Conservation (phyloP, 1,284 basidiomycete genomes). For the Ustilago hordei region DNA sequence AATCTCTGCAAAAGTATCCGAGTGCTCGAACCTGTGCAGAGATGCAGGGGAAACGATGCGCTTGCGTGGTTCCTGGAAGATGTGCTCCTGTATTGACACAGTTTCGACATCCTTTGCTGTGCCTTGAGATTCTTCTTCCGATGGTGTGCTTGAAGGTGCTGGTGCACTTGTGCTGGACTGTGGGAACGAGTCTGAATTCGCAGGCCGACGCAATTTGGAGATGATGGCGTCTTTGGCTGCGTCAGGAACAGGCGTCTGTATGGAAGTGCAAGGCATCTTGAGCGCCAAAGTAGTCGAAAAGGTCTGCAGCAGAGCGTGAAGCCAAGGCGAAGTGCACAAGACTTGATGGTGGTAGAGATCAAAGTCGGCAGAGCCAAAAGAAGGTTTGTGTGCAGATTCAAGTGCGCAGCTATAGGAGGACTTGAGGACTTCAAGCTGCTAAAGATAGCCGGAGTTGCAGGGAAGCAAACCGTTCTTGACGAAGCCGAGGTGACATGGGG, state of each 20-base stretch:
- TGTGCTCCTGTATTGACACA: constrained; percentile 16
- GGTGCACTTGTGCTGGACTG: background rate
- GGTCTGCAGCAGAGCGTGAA: background rate
- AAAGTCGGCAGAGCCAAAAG: background rate
- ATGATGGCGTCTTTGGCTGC: constrained; percentile 39
- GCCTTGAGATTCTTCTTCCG: constrained; percentile 8
- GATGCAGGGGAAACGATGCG: constrained; percentile 83
- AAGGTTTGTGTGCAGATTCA: background rate
- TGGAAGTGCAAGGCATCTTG: constrained; percentile 16
- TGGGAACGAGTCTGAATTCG: constrained; percentile 1
- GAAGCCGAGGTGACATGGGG: too few relatives aligned
- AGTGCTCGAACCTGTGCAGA: constrained; percentile 83
- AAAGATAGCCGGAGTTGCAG: too few relatives aligned
- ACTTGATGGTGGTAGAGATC: background rate
- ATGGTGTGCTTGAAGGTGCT: constrained; percentile 4
- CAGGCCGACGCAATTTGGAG: constrained; percentile 30
- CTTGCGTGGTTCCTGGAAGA: constrained; percentile 73
- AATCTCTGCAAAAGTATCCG: constrained; percentile 79
- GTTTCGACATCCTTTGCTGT: constrained; percentile 23
- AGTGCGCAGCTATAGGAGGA: too few relatives aligned
- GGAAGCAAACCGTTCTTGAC: too few relatives aligned
- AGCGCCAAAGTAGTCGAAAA: background rate
- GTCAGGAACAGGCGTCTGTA: constrained; percentile 19
- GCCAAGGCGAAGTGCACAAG: background rate
- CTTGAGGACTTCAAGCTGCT: too few relatives aligned